Percentiles rank a stretch among this genome's conserved stretches.
Evolutionary conservation across 768 basidiomycete species (phyloP).

Genomic region (Leccinum rimulosum): DNA sequence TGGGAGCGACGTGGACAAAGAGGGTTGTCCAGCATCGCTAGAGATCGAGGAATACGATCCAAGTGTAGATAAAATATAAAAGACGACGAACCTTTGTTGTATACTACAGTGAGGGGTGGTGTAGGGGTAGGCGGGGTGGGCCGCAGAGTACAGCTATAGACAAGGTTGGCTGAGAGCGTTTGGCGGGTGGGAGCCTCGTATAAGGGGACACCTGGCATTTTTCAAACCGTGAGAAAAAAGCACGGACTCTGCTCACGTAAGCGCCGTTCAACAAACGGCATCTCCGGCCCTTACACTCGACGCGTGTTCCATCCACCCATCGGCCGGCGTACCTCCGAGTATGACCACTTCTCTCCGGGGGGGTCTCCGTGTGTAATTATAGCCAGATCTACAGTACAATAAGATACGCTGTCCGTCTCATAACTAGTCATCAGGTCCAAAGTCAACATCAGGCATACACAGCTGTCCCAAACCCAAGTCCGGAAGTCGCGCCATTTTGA

Average conservation of each 20-base stretch:
- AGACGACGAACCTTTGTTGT: conserved; percentile 29
- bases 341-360: conserved; percentile 12
- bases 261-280: conserved; percentile 32
- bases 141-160: conserved; percentile 37
- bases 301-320: background rate
- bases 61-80: conserved; percentile 21
- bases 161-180: conserved; percentile 36
- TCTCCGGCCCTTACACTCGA: conserved; percentile 19
- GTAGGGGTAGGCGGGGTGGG: conserved; percentile 32
- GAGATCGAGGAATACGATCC: conserved; percentile 25
- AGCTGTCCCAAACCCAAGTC: conserved; percentile 74
- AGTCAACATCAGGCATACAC: conserved; percentile 31
- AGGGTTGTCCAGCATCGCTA: conserved; percentile 13
- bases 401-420: conserved; percentile 10
- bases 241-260: conserved; percentile 37
- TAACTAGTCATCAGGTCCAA: conserved; percentile 21
- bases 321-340: conserved; percentile 22
- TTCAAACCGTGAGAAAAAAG: conserved; percentile 34
- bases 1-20: conserved; percentile 7
- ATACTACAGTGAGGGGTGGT: conserved; percentile 26
- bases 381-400: conserved; percentile 15
- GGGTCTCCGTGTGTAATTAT: conserved; percentile 18
- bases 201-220: conserved; percentile 30
- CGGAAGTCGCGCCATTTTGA: conserved; percentile 73
- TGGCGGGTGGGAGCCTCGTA: conserved; percentile 38